Percentiles rank a stretch among this genome's conserved stretches.
Evolutionary conservation across 495 filamentous ascomycete genomes (phyloP).

Genomic region (Penicillium angulare): DNA sequence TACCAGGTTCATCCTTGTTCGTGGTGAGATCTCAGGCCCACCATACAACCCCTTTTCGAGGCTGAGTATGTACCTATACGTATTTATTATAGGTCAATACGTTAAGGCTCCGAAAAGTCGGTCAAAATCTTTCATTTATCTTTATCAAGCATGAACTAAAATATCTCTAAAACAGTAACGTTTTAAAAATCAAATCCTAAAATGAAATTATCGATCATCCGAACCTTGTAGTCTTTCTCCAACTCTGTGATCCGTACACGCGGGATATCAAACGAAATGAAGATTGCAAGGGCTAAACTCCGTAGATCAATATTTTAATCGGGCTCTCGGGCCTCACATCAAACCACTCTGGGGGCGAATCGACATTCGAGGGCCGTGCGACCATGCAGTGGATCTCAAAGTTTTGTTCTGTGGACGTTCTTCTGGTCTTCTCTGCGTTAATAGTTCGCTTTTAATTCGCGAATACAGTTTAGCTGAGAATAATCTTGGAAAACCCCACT

Average conservation of each 20-base stretch:
- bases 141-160: too few species aligned
- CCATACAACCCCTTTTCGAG: too few species aligned
- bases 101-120: too few species aligned
- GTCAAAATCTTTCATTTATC: too few species aligned
- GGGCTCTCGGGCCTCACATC: slow-evolving; percentile 16
- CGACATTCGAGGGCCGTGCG: not conserved
- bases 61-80: too few species aligned
- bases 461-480: not conserved
- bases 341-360: slow-evolving; percentile 2
- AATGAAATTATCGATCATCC: too few species aligned
- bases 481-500: not conserved
- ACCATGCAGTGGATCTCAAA: not conserved
- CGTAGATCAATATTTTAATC: slow-evolving; percentile 24
- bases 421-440: not conserved
- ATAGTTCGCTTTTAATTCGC: not conserved
- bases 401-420: not conserved
- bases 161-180: too few species aligned
- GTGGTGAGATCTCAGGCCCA: too few species aligned
- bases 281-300: slow-evolving; percentile 15
- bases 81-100: too few species aligned
- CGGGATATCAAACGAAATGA: not conserved
- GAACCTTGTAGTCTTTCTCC: not conserved
- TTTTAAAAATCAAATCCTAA: too few species aligned
- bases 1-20: not conserved
- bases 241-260: not conserved